Evolutionary conservation across 306 rosid species (phyloP), one percentile per base, ranked within the genome.

Genomic region (Alnus rubra): DNA sequence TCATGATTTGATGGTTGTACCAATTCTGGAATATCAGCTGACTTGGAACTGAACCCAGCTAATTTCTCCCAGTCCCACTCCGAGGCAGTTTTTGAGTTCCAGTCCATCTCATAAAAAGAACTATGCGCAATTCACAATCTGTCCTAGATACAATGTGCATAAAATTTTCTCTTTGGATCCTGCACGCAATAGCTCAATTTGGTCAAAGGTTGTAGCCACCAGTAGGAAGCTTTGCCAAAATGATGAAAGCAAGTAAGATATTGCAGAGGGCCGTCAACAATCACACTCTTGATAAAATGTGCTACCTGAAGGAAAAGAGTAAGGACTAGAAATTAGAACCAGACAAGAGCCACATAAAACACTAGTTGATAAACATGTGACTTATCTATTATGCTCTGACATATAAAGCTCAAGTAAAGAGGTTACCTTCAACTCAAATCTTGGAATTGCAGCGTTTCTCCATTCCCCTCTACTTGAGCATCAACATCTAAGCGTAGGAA

Each of bases 41-140:
- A 73, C 70, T 90, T 92, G 58, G 91, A 13, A 71, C 86, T 88
- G 65, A 80, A 83, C 79, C 83, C 85, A 55, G 83, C 81, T n/a
- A 90, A 83, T 76, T 90, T 87, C 71, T 94, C 97, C 96, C 90
- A 92, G 58, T 92, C 94, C 97, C 98, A 92, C 75, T 86, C 85
- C 13, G 85, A 87, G 1, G 80, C 74, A 78, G 91, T 81, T 69
- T 87, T 90, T 11, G 84, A 81, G 77, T 87, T 92, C 98, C 97
- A 94, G 84, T 90, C 97, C 98, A 94, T 94, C 77, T 74, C 68
- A 80, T 16, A 63, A 33, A 14, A 31, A 33, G 16, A 5, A 4
- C 45, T 5, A 3, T 14, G 16, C 33, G 45, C 33, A 63, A 13
- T 14, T 18, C 30, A 28, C 13, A 63, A 63, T 33, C 10, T 35